Conservation (phyloP, 2,329 filamentous ascomycete species). For the Talaromyces funiculosus region DNA sequence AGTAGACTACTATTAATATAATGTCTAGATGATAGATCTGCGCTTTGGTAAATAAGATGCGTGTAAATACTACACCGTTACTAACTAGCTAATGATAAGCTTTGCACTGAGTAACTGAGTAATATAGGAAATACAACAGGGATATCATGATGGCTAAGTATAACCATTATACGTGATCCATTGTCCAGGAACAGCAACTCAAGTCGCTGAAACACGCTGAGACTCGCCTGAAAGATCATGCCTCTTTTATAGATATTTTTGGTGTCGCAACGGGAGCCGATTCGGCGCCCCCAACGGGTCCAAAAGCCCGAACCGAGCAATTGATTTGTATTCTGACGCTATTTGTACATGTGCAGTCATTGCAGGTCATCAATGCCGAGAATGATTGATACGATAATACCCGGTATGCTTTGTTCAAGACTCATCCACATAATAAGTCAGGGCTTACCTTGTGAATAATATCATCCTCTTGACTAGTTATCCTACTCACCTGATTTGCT, state of each 20-base stretch:
- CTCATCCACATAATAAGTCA: background rate
- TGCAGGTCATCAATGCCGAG: background rate
- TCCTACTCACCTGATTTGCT: background rate
- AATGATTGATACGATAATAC: background rate
- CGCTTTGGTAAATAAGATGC: background rate
- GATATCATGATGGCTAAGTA: background rate
- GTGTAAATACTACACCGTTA: background rate
- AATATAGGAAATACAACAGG: background rate
- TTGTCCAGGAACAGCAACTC: background rate
- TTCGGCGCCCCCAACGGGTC: background rate
- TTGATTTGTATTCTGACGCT: background rate
- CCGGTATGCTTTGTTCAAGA: background rate
- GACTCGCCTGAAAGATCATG: background rate
- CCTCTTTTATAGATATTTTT: background rate
- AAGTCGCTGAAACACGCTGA: background rate
- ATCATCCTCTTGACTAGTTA: background rate
- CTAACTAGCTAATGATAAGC: background rate
- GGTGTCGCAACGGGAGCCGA: background rate
- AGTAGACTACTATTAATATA: background rate
- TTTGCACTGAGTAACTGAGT: background rate
- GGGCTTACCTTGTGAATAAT: background rate
- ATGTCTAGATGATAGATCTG: background rate
- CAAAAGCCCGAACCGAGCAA: background rate
- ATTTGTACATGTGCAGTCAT: background rate
- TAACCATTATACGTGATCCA: background rate